Conservation (phyloP, 108 stramenopile species). For the Cyclotella cryptica region DNA sequence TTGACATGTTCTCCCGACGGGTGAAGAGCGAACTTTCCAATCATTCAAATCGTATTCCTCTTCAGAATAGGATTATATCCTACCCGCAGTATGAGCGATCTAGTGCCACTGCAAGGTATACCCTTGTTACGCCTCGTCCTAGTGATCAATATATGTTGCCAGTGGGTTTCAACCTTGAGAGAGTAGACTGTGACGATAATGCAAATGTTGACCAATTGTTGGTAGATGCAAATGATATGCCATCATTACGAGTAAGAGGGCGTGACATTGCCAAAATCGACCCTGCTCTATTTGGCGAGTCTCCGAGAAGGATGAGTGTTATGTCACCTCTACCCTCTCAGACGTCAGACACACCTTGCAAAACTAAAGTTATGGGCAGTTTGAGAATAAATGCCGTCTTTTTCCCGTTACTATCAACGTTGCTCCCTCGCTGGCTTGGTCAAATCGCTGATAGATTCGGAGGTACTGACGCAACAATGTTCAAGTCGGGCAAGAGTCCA, state of each 20-base stretch:
- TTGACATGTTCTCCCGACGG: constrained; percentile 68
- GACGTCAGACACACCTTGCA: constrained; percentile 1
- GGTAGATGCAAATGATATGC: constrained; percentile 52
- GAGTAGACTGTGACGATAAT: constrained; percentile 9
- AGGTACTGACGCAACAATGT: constrained; percentile 6
- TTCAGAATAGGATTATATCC: constrained; percentile 39
- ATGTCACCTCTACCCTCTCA: constrained; percentile 10
- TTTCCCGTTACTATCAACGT: constrained; percentile 89
- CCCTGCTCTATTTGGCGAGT: constrained; percentile 40
- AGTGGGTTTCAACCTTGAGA: constrained; percentile 65
- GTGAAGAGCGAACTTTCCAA: constrained; percentile 49
- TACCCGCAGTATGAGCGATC: constrained; percentile 80
- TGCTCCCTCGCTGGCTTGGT: constrained; percentile 85
- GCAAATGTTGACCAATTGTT: constrained; percentile 14
- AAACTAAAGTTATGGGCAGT: constrained; percentile 13
- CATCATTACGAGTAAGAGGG: constrained; percentile 70
- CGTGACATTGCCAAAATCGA: constrained; percentile 61
- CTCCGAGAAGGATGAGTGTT: constrained; percentile 18
- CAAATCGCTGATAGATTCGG: constrained; percentile 59
- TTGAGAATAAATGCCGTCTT: constrained; percentile 76
- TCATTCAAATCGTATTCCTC: not conserved
- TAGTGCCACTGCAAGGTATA: constrained; percentile 58
- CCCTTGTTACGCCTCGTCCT: constrained; percentile 61
- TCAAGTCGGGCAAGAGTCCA: constrained; percentile 16
- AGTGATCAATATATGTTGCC: constrained; percentile 55